These are phyloP conservation scores for Peniophora sp. DNA, from an alignment of 1,284 basidiomycete species.

Conservation along the genomic window DNA sequence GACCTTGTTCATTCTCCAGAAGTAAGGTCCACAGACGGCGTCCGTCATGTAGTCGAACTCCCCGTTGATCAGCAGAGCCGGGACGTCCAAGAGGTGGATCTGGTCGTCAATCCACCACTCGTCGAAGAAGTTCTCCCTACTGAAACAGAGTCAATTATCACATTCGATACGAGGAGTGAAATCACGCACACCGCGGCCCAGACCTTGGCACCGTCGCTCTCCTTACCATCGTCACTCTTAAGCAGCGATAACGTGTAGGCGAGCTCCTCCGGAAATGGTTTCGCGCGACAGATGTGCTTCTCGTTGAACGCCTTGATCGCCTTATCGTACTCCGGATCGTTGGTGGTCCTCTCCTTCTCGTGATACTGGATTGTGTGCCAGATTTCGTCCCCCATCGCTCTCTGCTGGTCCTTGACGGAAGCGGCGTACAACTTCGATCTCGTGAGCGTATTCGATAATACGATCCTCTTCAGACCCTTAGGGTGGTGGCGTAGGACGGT, in stretches of 20 bases:
- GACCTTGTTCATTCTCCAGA: slow-evolving; percentile 9
- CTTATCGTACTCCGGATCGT: not conserved
- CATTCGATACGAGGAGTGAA: no score
- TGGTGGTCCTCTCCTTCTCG: slow-evolving; percentile 7
- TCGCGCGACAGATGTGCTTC: not conserved
- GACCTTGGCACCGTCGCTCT: not conserved
- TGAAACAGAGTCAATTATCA: no score
- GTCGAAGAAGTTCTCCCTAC: not conserved
- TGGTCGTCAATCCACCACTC: slow-evolving; percentile 1
- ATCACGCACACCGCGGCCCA: not conserved
- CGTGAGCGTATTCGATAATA: slow-evolving; percentile 18
- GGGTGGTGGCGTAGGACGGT: slow-evolving; percentile 16
- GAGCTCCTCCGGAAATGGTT: slow-evolving; percentile 7
- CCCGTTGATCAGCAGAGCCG: slow-evolving; percentile 10
- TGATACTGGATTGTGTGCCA: slow-evolving; percentile 2
- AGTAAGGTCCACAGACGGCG: slow-evolving; percentile 9
- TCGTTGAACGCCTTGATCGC: not conserved
- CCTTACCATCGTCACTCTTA: not conserved
- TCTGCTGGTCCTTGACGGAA: not conserved
- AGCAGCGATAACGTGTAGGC: not conserved
- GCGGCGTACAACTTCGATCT: slow-evolving; percentile 13
- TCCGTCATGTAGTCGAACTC: slow-evolving; percentile 15
- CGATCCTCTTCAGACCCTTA: slow-evolving; percentile 18
- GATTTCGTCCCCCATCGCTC: not conserved
- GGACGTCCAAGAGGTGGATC: slow-evolving; percentile 3